Conservation (phyloP, 2,329 filamentous ascomycete genomes). For the Alternaria sp. region DNA sequence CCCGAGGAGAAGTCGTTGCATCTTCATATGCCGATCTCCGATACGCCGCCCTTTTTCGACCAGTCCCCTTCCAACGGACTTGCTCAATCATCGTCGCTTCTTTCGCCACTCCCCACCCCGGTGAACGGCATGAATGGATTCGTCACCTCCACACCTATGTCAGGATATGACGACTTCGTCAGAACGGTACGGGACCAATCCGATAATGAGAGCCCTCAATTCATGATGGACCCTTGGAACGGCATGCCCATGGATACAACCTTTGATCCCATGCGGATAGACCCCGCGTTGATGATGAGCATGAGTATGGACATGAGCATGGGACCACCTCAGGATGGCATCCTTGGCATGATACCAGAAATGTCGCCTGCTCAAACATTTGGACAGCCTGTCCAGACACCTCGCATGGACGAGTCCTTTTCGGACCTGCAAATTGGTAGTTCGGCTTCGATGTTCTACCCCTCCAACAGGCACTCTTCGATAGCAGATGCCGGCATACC, state of each 20-base stretch:
- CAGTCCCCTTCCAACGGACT: constrained; percentile 47
- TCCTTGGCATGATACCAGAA: constrained; percentile 56
- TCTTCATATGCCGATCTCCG: constrained; percentile 33
- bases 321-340: constrained; percentile 48
- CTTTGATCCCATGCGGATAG: constrained; percentile 54
- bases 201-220: constrained; percentile 54
- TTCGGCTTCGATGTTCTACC: constrained; percentile 51
- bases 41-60: constrained; percentile 51
- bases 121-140: constrained; percentile 50
- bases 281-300: constrained; percentile 54
- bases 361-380: constrained; percentile 48
- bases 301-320: constrained; percentile 56
- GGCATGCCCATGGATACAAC: constrained; percentile 54
- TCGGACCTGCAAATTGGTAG: constrained; percentile 56
- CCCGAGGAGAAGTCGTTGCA: constrained; percentile 43
- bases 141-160: constrained; percentile 53
- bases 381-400: constrained; percentile 51
- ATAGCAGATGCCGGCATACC: constrained; percentile 46
- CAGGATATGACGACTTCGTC: constrained; percentile 56
- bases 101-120: constrained; percentile 50
- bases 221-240: constrained; percentile 57
- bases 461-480: constrained; percentile 50
- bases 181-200: constrained; percentile 49
- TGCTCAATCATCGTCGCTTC: constrained; percentile 33
- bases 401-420: constrained; percentile 55